Evolutionary conservation across 768 basidiomycete genomes (phyloP), one percentile per base, ranked within the genome.

Genomic region (Lactarius deliciosus): DNA sequence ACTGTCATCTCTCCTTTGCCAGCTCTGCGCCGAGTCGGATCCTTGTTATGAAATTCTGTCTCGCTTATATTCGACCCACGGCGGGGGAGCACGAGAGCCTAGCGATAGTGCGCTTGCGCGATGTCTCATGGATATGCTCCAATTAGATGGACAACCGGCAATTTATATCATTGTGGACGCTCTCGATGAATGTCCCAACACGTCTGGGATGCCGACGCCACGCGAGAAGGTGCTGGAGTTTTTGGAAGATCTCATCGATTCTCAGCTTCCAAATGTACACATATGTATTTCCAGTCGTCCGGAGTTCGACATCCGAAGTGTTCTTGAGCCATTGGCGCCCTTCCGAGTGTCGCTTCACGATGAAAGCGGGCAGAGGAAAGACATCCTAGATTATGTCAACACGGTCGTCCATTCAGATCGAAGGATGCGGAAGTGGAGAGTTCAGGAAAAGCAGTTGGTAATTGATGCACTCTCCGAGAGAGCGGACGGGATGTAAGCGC

Each of bases 111-210:
- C 50, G 50, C 50, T 50, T 13, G 5, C 50, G 3, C 50, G 9
- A 22, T 50, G 50, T 50, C 50, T 50, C 11, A 25, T 15, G 50
- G 50, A 50, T 15, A 50, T 50, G 50, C 50, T 50, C 50, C 22
- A 3, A 25, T 2, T 50, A 22, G 50, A 25, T 15, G 50, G 50
- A 25, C 50, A 50, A 15, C 50, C 50, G 5, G 13, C 22, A 15
- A 50, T 50, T 11, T 50, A 50, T 50, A 50, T 50, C 50, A 50
- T 50, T 4, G 22, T 50, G 13, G 50, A 56, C 32, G 55, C 55
- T 34, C 55, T 56, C 7, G 55, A 56, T 11, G 55, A 56, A 56
- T 56, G 55, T 32, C 30, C 55, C 4, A 56, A 56, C 16, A 56
- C 28, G 15, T 56, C 55, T 20, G 55, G 55, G 25, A 56, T 56